phyloP scores from a whole-genome alignment of 2,329 filamentous ascomycete genomes.

The Epichloe festucae region DNA sequence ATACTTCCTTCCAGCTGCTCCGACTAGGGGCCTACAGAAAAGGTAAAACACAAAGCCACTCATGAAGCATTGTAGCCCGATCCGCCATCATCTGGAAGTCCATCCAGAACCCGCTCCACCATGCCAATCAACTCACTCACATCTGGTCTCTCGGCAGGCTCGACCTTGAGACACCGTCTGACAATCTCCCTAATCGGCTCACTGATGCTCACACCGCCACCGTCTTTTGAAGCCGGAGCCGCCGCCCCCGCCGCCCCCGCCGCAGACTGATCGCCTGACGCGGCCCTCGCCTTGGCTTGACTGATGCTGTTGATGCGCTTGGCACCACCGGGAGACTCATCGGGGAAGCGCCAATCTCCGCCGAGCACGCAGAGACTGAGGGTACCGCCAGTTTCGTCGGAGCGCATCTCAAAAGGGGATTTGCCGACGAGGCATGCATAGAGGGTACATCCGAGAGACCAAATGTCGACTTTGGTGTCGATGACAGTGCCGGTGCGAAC shows the following conservation, averaged over 20 bases:
- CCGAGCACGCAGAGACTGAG: constrained; percentile 84
- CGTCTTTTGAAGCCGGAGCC: constrained; percentile 9
- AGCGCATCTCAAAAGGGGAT: constrained; percentile 89
- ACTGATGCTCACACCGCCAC: constrained; percentile 43
- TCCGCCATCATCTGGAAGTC: constrained; percentile 4
- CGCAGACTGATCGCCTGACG: constrained; percentile 14
- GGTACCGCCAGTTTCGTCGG: constrained; percentile 89
- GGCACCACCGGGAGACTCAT: constrained; percentile 55
- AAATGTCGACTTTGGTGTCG: constrained; percentile 96
- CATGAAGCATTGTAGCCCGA: not conserved
- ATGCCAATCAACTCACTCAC: constrained; percentile 71
- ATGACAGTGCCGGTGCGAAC: constrained; percentile 86
- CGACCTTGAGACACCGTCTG: constrained; percentile 70
- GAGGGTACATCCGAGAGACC: constrained; percentile 93
- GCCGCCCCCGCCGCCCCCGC: not conserved
- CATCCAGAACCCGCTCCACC: constrained; percentile 58
- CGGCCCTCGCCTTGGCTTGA: constrained; percentile 17
- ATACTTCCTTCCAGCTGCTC: not conserved
- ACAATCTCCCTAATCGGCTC: constrained; percentile 80
- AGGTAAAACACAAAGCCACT: not conserved
- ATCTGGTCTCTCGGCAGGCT: constrained; percentile 77
- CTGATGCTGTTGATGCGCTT: constrained; percentile 31
- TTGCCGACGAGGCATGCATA: constrained; percentile 96
- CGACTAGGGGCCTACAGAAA: not conserved
- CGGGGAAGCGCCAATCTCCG: constrained; percentile 89